Evolutionary conservation across 192 early-diverging fungal genomes (phyloP).

Genomic region (Backusella liffmaniae): DNA sequence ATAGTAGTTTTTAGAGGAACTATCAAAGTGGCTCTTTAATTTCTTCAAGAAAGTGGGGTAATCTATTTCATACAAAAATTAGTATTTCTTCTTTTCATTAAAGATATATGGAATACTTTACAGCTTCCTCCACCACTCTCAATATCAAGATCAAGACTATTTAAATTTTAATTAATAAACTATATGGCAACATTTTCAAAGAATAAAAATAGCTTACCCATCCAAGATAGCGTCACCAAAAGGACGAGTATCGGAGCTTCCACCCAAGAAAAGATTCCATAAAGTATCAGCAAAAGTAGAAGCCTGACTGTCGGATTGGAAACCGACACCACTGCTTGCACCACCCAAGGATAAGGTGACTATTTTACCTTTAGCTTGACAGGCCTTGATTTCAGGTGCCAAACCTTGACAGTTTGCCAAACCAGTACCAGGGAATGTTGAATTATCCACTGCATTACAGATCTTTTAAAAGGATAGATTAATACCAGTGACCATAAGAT

Average conservation of each 20-base stretch:
- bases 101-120: background rate
- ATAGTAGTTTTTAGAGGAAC: conserved; percentile 50
- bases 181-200: background rate
- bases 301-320: conserved; percentile 38
- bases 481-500: background rate
- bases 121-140: conserved; percentile 53
- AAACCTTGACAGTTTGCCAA: conserved; percentile 58
- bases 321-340: conserved; percentile 57
- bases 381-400: conserved; percentile 58
- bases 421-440: conserved; percentile 48
- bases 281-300: conserved; percentile 49
- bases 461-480: conserved; percentile 17
- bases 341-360: conserved; percentile 68
- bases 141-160: conserved; percentile 59
- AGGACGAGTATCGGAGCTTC: conserved; percentile 46
- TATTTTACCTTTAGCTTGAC: conserved; percentile 63
- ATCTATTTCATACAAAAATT: conserved; percentile 20
- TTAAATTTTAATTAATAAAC: background rate
- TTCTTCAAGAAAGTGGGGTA: conserved; percentile 52
- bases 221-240: conserved; percentile 63
- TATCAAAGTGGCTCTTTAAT: conserved; percentile 44
- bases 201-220: conserved; percentile 17
- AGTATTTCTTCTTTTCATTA: background rate
- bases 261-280: conserved; percentile 60
- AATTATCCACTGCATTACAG: conserved; percentile 41